A percentile compares a stretch with the other conserved stretches of the same genome.
Evolutionary conservation across 768 basidiomycete species (phyloP).

Genomic region (Hygrophoropsis aurantiaca): DNA sequence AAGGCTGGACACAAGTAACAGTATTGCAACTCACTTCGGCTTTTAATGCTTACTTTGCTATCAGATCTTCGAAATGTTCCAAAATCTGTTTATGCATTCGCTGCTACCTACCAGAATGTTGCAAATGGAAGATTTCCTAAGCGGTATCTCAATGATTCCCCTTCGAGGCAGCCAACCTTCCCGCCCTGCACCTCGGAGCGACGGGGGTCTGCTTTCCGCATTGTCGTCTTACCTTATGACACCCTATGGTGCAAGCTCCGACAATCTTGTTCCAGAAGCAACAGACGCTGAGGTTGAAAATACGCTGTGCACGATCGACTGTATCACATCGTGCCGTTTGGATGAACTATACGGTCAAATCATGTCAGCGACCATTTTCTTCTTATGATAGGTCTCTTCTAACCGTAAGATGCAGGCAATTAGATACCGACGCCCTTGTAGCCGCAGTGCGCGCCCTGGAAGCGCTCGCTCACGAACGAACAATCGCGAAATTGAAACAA

Average conservation of each 20-base stretch:
- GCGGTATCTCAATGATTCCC: constrained; percentile 92
- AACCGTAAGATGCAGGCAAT: constrained; percentile 47
- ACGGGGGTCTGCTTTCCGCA: constrained; percentile 91
- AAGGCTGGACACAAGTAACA: constrained; percentile 92
- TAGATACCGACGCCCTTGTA: constrained; percentile 76
- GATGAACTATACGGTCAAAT: constrained; percentile 95
- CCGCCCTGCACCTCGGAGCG: constrained; percentile 60
- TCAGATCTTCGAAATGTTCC: constrained; percentile 98
- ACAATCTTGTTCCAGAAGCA: constrained; percentile 81
- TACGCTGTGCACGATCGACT: constrained; percentile 93
- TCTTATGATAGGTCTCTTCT: neutral
- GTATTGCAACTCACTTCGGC: constrained; percentile 9
- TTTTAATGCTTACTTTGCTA: constrained; percentile 3
- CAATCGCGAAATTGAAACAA: constrained; percentile 74
- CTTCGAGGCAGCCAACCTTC: constrained; percentile 73
- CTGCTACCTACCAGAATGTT: constrained; percentile 87
- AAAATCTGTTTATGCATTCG: constrained; percentile 93
- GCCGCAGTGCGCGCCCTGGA: constrained; percentile 86
- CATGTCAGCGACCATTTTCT: constrained; percentile 55
- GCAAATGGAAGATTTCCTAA: constrained; percentile 98
- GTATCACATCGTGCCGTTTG: constrained; percentile 87
- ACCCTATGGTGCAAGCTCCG: constrained; percentile 77
- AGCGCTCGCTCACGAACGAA: constrained; percentile 86
- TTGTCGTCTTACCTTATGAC: constrained; percentile 96
- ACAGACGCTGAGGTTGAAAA: constrained; percentile 91